phyloP scores from a whole-genome alignment of 2,329 filamentous ascomycete species.

The Nemania sp. region DNA sequence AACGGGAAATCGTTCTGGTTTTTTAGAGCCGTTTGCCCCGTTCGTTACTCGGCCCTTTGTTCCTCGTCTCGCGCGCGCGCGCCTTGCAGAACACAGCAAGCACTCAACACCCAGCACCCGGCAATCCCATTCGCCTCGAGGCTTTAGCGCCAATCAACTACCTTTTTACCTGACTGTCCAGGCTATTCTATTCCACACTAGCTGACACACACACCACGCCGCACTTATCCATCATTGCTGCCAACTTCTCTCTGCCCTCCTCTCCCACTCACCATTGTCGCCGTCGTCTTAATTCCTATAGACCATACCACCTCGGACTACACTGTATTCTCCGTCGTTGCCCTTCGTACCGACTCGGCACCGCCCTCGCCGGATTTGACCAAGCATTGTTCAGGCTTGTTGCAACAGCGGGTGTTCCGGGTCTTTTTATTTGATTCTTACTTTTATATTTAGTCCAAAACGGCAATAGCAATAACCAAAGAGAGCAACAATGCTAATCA shows the following conservation, averaged over 20 bases:
- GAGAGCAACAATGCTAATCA: slow-evolving; percentile 75
- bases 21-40: slow-evolving; percentile 25
- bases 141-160: slow-evolving; percentile 29
- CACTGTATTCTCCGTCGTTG: not conserved
- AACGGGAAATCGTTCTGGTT: slow-evolving; percentile 28
- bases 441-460: not conserved
- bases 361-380: slow-evolving; percentile 6
- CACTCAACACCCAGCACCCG: slow-evolving; percentile 2
- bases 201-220: slow-evolving; percentile 15
- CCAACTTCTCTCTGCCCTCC: slow-evolving; percentile 17
- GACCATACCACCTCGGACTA: not conserved
- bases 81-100: no score
- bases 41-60: slow-evolving; percentile 50
- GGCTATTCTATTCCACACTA: slow-evolving; percentile 26
- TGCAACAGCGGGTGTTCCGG: slow-evolving; percentile 14
- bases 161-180: slow-evolving; percentile 12
- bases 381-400: slow-evolving; percentile 1
- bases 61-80: slow-evolving; percentile 44
- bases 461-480: slow-evolving; percentile 9
- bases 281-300: slow-evolving; percentile 2
- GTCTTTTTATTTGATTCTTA: not conserved
- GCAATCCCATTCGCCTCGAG: slow-evolving; percentile 39
- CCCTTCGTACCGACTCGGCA: slow-evolving; percentile 12
- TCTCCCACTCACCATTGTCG: slow-evolving; percentile 8
- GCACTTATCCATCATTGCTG: slow-evolving; percentile 16